Conservation (phyloP, 2,329 filamentous ascomycete genomes). For the Pyrenophora seminiperda region DNA sequence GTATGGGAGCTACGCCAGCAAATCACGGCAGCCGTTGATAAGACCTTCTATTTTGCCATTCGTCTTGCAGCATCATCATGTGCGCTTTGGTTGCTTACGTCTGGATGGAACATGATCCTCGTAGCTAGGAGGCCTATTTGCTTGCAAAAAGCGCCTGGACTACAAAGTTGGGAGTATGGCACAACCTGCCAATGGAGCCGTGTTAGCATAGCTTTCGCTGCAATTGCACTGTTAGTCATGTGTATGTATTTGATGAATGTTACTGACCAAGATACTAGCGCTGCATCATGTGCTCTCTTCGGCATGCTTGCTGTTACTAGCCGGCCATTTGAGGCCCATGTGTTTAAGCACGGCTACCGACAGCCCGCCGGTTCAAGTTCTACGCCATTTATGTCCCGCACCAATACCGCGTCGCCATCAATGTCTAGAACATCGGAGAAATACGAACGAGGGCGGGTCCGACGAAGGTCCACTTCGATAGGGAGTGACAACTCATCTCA, state of each 20-base stretch:
- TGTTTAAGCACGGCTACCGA: constrained; percentile 36
- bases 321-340: constrained; percentile 47
- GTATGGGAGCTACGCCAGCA: constrained; percentile 35
- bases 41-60: constrained; percentile 41
- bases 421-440: constrained; percentile 11
- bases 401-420: constrained; percentile 14
- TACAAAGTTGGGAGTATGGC: constrained; percentile 42
- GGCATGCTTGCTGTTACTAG: constrained; percentile 40
- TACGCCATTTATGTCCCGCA: constrained; percentile 25
- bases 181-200: constrained; percentile 39
- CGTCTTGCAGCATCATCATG: constrained; percentile 41
- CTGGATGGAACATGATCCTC: constrained; percentile 49
- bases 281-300: constrained; percentile 42
- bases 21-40: constrained; percentile 31
- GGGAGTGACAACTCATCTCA: constrained; percentile 23
- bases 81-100: constrained; percentile 46
- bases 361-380: constrained; percentile 9
- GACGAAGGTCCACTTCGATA: constrained; percentile 22
- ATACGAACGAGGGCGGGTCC: constrained; percentile 1
- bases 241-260: neutral
- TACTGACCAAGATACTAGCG: constrained; percentile 23
- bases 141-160: constrained; percentile 24
- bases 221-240: constrained; percentile 41
- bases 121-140: constrained; percentile 46
- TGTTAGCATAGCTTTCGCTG: constrained; percentile 38